phyloP scores from a whole-genome alignment of 192 early-diverging fungal species.

The Coemansia furcata region DNA sequence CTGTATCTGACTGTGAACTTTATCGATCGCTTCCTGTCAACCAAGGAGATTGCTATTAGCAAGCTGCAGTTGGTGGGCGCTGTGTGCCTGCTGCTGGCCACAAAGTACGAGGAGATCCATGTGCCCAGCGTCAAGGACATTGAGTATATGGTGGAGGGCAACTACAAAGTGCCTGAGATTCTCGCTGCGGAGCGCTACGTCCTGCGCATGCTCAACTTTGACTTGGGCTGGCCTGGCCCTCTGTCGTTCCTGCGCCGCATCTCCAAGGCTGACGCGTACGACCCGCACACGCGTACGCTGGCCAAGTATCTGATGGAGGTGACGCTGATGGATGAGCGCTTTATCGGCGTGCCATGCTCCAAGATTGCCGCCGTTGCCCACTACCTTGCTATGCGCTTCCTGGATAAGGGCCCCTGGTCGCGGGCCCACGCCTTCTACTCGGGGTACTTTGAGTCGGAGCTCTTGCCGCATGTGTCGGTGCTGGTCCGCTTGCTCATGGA shows the following conservation, averaged over 20 bases:
- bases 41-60: slow-evolving; percentile 73
- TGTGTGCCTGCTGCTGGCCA: slow-evolving; percentile 83
- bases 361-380: slow-evolving; percentile 73
- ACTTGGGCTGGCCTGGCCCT: slow-evolving; percentile 83
- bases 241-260: slow-evolving; percentile 88
- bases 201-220: slow-evolving; percentile 81
- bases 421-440: slow-evolving; percentile 72
- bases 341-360: slow-evolving; percentile 71
- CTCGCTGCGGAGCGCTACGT: slow-evolving; percentile 89
- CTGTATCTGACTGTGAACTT: slow-evolving; percentile 91
- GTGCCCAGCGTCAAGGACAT: slow-evolving; percentile 82
- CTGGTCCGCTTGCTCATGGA: slow-evolving; percentile 70
- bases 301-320: slow-evolving; percentile 98
- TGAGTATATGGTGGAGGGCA: slow-evolving; percentile 79
- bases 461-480: slow-evolving; percentile 61
- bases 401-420: slow-evolving; percentile 74
- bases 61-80: slow-evolving; percentile 95
- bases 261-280: slow-evolving; percentile 86
- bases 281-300: slow-evolving; percentile 84
- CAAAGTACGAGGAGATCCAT: slow-evolving; percentile 94
- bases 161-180: slow-evolving; percentile 79
- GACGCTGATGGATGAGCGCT: slow-evolving; percentile 80
- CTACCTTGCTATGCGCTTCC: slow-evolving; percentile 81
- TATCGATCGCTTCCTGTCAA: slow-evolving; percentile 91
- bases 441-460: slow-evolving; percentile 70